Percentiles rank a stretch among this genome's conserved stretches.
These are phyloP conservation scores for Ordospora pajunii DNA, from an alignment of 371 early-diverging fungal species.

Conservation along the genomic window DNA sequence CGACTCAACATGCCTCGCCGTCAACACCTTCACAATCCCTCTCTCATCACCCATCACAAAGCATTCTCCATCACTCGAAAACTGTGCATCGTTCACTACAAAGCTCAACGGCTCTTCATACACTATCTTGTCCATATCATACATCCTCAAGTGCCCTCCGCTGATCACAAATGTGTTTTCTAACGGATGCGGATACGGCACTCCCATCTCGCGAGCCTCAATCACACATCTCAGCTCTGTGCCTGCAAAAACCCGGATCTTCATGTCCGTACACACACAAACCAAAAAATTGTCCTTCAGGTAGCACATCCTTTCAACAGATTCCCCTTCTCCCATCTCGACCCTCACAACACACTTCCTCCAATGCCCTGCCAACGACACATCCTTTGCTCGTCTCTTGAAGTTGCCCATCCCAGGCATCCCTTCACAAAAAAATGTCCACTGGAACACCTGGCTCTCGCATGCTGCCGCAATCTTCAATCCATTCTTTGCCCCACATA, in stretches of 20 bases:
- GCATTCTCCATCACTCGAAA: conserved; percentile 48
- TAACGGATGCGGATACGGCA: conserved; percentile 32
- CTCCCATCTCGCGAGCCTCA: conserved; percentile 7
- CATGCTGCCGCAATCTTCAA: conserved; percentile 50
- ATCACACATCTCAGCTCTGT: not conserved
- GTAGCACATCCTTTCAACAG: conserved; percentile 42
- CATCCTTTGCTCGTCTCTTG: conserved; percentile 10
- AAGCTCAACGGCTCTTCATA: conserved; percentile 16
- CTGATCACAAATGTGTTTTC: conserved; percentile 46
- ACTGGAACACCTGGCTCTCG: conserved; percentile 27
- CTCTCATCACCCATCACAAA: conserved; percentile 42
- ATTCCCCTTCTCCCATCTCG: conserved; percentile 12
- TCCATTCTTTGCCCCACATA: conserved; percentile 53
- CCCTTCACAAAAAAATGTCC: conserved; percentile 28
- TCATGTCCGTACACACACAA: conserved; percentile 37
- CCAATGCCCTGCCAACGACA: conserved; percentile 34
- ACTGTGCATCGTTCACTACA: conserved; percentile 42
- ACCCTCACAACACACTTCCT: conserved; percentile 15
- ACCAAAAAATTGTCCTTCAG: conserved; percentile 42
- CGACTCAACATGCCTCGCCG: not conserved
- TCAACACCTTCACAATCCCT: conserved; percentile 25
- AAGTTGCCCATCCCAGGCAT: conserved; percentile 31
- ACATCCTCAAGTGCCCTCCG: conserved; percentile 22
- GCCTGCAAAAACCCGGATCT: conserved; percentile 46
- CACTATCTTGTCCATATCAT: conserved; percentile 12